Evolutionary conservation across 495 filamentous ascomycete species (phyloP).

Genomic region (Aspergillus cavernicola): DNA sequence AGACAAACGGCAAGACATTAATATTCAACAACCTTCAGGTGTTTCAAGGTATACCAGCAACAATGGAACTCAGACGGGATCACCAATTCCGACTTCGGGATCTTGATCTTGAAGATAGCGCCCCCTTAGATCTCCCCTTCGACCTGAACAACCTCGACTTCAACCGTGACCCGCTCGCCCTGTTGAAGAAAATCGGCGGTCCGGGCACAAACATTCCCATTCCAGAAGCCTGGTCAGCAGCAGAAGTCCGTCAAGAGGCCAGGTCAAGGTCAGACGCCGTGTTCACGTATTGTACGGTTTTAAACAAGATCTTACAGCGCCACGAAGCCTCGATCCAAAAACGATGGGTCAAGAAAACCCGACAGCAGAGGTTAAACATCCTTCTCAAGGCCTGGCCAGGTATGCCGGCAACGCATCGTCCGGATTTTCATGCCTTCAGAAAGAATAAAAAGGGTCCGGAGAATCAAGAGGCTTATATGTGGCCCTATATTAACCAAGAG

Average conservation of each 20-base stretch:
- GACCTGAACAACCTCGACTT: no score
- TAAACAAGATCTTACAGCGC: slow-evolving; percentile 18
- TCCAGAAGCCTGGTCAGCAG: no score
- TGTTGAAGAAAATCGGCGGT: no score
- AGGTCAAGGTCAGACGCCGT: neutral
- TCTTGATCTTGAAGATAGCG: no score
- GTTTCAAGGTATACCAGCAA: no score
- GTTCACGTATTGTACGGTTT: neutral
- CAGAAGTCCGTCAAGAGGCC: slow-evolving; percentile 1
- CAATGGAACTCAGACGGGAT: no score
- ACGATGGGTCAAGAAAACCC: slow-evolving; percentile 48
- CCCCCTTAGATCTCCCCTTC: no score
- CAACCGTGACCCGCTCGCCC: no score
- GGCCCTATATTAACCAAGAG: slow-evolving; percentile 57
- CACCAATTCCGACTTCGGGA: no score
- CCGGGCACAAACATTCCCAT: no score
- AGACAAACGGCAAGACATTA: no score
- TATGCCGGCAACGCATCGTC: slow-evolving; percentile 47
- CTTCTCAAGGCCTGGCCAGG: slow-evolving; percentile 43
- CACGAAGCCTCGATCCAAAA: slow-evolving; percentile 44
- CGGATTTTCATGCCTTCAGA: slow-evolving; percentile 45
- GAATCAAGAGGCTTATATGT: slow-evolving; percentile 36
- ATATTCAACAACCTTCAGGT: no score
- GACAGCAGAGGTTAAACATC: slow-evolving; percentile 34
- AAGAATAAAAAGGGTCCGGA: slow-evolving; percentile 17